These are phyloP conservation scores for Suillus subalutaceus DNA, from an alignment of 768 basidiomycete species.

Conservation along the genomic window DNA sequence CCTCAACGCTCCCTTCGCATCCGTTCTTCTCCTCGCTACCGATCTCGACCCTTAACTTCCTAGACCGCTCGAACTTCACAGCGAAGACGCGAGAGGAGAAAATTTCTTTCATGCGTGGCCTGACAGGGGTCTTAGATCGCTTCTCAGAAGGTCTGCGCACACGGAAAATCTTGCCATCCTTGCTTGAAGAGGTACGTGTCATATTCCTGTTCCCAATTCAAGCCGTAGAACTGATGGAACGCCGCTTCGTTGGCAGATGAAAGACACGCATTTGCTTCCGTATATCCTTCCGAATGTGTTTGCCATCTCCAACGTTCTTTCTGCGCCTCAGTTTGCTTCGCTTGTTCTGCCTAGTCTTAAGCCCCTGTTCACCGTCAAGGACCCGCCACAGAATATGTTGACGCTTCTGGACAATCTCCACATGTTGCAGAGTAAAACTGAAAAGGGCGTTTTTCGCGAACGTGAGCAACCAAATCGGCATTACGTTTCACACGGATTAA, in stretches of 20 bases:
- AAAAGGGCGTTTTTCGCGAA: slow-evolving; percentile 83
- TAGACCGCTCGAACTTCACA: slow-evolving; percentile 94
- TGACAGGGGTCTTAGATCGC: slow-evolving; percentile 74
- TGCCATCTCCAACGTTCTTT: slow-evolving; percentile 77
- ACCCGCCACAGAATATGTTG: slow-evolving; percentile 97
- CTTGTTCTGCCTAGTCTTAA: slow-evolving; percentile 86
- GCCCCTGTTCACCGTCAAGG: slow-evolving; percentile 87
- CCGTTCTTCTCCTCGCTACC: slow-evolving; percentile 95
- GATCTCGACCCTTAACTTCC: slow-evolving; percentile 93
- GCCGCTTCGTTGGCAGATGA: slow-evolving; percentile 59
- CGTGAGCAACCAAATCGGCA: slow-evolving; percentile 51
- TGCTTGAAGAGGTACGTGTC: slow-evolving; percentile 85
- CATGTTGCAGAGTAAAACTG: slow-evolving; percentile 88
- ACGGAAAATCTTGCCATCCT: slow-evolving; percentile 88
- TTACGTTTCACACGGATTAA: neutral
- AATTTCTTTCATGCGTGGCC: slow-evolving; percentile 92
- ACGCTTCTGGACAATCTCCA: slow-evolving; percentile 88
- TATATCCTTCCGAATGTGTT: slow-evolving; percentile 97
- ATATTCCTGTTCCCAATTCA: slow-evolving; percentile 8
- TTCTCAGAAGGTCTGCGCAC: slow-evolving; percentile 88
- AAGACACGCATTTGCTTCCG: slow-evolving; percentile 90
- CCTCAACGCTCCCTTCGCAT: slow-evolving; percentile 78
- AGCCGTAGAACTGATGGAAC: slow-evolving; percentile 8
- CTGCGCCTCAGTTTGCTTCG: slow-evolving; percentile 77
- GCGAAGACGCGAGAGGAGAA: slow-evolving; percentile 95